These are phyloP conservation scores for Rubroboletus pulcherrimus DNA, from an alignment of 768 basidiomycete species.

Conservation along the genomic window DNA sequence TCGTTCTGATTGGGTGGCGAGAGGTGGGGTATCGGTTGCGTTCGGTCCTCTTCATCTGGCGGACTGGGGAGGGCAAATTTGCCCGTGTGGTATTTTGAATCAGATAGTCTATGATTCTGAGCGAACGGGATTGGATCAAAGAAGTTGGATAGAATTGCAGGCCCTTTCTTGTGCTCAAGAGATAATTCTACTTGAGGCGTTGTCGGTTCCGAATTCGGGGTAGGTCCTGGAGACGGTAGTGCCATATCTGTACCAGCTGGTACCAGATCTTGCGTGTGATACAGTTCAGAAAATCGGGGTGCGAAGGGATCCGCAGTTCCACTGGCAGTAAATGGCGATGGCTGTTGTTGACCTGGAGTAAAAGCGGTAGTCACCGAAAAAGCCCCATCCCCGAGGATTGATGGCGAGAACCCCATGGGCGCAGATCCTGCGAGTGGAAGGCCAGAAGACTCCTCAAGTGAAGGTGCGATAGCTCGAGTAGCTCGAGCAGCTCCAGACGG, in stretches of 20 bases:
- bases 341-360: constrained; percentile 29
- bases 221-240: constrained; percentile 50
- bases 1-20: constrained; percentile 17
- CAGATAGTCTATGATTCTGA: constrained; percentile 53
- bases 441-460: constrained; percentile 20
- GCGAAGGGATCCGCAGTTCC: constrained; percentile 19
- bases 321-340: constrained; percentile 28
- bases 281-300: constrained; percentile 21
- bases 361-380: constrained; percentile 20
- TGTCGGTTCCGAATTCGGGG: constrained; percentile 46
- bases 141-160: constrained; percentile 22
- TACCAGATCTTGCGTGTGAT: constrained; percentile 27
- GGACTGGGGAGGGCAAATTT: constrained; percentile 72
- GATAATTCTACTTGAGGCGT: constrained; percentile 55
- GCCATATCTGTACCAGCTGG: constrained; percentile 38
- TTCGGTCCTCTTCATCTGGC: constrained; percentile 46
- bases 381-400: constrained; percentile 28
- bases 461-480: constrained; percentile 14
- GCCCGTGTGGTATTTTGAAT: constrained; percentile 70
- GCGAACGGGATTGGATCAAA: constrained; percentile 81
- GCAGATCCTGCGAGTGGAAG: constrained; percentile 34
- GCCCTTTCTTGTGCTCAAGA: constrained; percentile 18
- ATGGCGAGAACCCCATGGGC: constrained; percentile 34
- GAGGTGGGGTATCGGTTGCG: constrained; percentile 22
- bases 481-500: constrained; percentile 35